Conservation (phyloP, 768 basidiomycete species). For the Podaxis sp. region DNA sequence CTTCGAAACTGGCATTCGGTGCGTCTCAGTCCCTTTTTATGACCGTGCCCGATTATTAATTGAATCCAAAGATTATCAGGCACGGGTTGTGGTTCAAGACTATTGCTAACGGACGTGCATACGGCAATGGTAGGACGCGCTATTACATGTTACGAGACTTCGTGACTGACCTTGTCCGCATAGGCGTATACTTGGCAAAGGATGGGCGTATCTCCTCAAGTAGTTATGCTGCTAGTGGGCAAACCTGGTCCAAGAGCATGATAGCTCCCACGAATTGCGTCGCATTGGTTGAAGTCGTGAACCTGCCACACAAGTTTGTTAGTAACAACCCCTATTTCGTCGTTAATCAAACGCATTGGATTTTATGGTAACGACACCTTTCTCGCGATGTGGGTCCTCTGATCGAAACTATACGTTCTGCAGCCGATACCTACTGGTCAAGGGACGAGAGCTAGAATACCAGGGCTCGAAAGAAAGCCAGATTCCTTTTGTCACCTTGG, state of each 20-base stretch:
- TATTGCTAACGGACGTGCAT: conserved; percentile 56
- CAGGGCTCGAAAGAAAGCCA: conserved; percentile 7
- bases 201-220: conserved; percentile 50
- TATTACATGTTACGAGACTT: background rate
- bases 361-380: conserved; percentile 50
- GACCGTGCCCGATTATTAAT: background rate
- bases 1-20: conserved; percentile 72
- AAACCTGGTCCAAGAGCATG: conserved; percentile 51
- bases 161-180: conserved; percentile 5
- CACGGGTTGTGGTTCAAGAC: conserved; percentile 67
- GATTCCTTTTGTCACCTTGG: conserved; percentile 45
- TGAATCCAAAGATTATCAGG: conserved; percentile 53
- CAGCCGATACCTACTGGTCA: conserved; percentile 65
- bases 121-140: conserved; percentile 50
- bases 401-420: background rate
- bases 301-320: conserved; percentile 55
- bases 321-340: conserved; percentile 53
- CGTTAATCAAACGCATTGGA: conserved; percentile 64
- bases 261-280: conserved; percentile 47
- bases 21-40: conserved; percentile 18
- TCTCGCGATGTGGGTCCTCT: background rate
- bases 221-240: conserved; percentile 34
- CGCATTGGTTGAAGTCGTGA: conserved; percentile 67
- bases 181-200: conserved; percentile 69
- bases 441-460: conserved; percentile 22